A percentile compares a stretch with the other conserved stretches of the same genome.
phyloP scores from a whole-genome alignment of 169 alveolate genomes.

The Babesia caballi region DNA sequence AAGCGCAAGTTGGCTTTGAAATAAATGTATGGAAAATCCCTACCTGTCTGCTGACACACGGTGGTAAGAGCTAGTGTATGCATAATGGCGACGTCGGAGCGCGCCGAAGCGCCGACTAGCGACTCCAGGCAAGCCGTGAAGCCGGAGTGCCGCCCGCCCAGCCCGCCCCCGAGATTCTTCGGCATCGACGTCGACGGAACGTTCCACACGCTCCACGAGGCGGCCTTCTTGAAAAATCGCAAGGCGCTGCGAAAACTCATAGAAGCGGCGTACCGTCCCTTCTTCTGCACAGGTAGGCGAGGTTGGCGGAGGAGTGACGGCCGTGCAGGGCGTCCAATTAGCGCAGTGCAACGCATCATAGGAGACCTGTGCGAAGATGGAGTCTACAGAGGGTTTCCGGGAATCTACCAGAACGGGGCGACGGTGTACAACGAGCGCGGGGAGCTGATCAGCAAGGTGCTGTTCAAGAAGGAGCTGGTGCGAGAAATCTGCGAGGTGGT shows the following conservation, averaged over 20 bases:
- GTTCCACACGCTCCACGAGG: slow-evolving; percentile 23
- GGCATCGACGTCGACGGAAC: slow-evolving; percentile 55
- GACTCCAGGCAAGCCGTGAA: too few species aligned
- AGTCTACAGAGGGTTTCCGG: slow-evolving; percentile 33
- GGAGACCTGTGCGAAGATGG: not conserved
- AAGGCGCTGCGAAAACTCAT: slow-evolving; percentile 8
- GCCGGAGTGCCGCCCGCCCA: too few species aligned
- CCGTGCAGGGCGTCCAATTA: not conserved
- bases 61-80: too few species aligned
- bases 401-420: slow-evolving; percentile 38
- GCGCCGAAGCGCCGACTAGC: too few species aligned
- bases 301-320: not conserved
- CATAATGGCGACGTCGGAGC: too few species aligned
- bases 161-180: slow-evolving; percentile 30
- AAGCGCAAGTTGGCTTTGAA: too few species aligned
- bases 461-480: not conserved
- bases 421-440: slow-evolving; percentile 26
- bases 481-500: not conserved
- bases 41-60: too few species aligned
- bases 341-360: not conserved
- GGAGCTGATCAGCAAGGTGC: not conserved
- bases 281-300: slow-evolving; percentile 43
- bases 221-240: not conserved
- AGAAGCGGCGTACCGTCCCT: slow-evolving; percentile 5
- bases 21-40: too few species aligned